A percentile compares a stretch with the other conserved stretches of the same genome.
These are phyloP conservation scores for Beta macrorhiza DNA, from an alignment of 179 eudicot species.

Conservation along the genomic window DNA sequence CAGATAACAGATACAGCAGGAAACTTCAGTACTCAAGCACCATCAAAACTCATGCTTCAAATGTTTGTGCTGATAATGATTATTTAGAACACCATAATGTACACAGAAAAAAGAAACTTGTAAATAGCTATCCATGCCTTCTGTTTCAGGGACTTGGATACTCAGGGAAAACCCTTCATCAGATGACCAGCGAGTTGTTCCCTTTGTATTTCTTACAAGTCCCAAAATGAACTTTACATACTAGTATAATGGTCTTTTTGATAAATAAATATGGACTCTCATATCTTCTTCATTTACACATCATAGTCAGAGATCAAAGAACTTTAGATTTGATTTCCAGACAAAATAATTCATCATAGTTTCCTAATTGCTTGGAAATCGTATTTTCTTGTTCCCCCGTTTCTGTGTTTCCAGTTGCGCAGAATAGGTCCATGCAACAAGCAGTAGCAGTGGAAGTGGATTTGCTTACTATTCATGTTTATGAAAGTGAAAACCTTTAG, in stretches of 20 bases:
- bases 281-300: not conserved
- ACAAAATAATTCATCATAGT: not conserved
- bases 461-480: not conserved
- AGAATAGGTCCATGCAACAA: not conserved
- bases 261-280: not conserved
- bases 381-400: not conserved
- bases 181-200: not conserved
- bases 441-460: not conserved
- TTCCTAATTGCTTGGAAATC: not conserved
- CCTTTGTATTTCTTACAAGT: not conserved
- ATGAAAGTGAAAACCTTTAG: not conserved
- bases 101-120: not conserved
- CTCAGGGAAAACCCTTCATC: not conserved
- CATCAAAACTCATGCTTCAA: not conserved
- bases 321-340: not conserved
- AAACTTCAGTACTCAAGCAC: not conserved
- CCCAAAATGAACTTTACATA: not conserved
- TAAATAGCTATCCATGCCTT: not conserved
- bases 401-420: not conserved
- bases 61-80: not conserved
- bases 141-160: not conserved
- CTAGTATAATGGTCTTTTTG: not conserved
- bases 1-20: conserved; percentile 3
- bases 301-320: not conserved
- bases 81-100: not conserved